These are phyloP conservation scores for Russula earlei DNA, from an alignment of 768 basidiomycete species.

Conservation along the genomic window DNA sequence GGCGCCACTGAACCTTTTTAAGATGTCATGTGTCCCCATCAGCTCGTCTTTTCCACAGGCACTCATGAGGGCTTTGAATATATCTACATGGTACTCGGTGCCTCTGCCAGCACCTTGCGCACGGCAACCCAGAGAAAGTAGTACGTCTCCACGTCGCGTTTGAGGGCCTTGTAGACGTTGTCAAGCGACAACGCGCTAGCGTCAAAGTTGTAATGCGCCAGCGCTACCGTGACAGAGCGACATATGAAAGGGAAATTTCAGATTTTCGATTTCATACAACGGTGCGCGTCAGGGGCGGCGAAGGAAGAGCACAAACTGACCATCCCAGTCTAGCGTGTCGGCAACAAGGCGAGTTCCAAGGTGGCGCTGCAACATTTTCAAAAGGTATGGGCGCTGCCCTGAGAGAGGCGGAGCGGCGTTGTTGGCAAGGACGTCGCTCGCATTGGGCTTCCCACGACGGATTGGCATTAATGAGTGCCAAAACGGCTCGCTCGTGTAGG, in stretches of 20 bases:
- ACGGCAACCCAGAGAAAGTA: conserved; percentile 19
- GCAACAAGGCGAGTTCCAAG: conserved; percentile 3
- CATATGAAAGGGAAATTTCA: background rate
- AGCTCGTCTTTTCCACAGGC: conserved; percentile 2
- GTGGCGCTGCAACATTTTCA: conserved; percentile 1
- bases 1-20: conserved; percentile 12
- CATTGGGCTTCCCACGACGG: background rate
- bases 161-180: conserved; percentile 1
- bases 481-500: background rate
- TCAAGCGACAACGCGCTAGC: conserved; percentile 11
- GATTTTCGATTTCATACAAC: background rate
- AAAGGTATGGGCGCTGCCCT: conserved; percentile 5
- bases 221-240: background rate
- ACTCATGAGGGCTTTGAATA: background rate
- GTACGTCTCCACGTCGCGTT: conserved; percentile 10
- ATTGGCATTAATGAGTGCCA: background rate
- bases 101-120: conserved; percentile 18
- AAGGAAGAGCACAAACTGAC: conserved; percentile 5
- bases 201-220: conserved; percentile 5
- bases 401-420: background rate
- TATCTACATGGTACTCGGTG: conserved; percentile 3
- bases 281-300: background rate
- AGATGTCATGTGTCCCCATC: conserved; percentile 9
- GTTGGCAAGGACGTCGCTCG: conserved; percentile 5
- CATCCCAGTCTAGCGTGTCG: conserved; percentile 21